Conservation (phyloP, 345 rosid genomes). For the Aurinia saxatilis region DNA sequence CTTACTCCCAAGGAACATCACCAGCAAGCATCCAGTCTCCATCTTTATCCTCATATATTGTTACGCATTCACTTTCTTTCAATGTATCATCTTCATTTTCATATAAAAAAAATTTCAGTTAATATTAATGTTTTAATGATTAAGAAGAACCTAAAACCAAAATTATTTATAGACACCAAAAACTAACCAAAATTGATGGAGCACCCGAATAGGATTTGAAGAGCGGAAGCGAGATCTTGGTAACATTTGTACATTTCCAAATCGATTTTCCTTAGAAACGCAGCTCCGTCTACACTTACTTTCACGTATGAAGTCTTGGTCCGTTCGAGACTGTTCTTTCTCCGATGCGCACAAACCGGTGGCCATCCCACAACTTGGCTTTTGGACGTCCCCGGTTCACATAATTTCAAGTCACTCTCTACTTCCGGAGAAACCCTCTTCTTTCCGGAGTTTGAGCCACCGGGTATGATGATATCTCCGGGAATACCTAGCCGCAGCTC, state of each 20-base stretch:
- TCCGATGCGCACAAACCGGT: conserved; percentile 71
- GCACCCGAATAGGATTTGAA: conserved; percentile 64
- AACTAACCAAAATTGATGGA: conserved; percentile 42
- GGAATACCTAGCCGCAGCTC: conserved; percentile 80
- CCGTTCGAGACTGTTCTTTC: conserved; percentile 39
- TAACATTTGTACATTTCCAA: conserved; percentile 50
- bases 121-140: not conserved
- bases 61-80: conserved; percentile 44
- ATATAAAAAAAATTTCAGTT: not conserved
- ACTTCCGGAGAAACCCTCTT: conserved; percentile 58
- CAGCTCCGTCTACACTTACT: conserved; percentile 85
- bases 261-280: conserved; percentile 74
- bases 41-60: conserved; percentile 77
- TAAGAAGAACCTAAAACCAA: not conserved
- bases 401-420: conserved; percentile 16
- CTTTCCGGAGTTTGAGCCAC: conserved; percentile 34
- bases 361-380: conserved; percentile 87
- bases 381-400: conserved; percentile 32
- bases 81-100: conserved; percentile 28
- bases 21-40: conserved; percentile 91
- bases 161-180: not conserved
- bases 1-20: conserved; percentile 89
- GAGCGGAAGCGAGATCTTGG: conserved; percentile 42
- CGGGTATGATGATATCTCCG: conserved; percentile 11
- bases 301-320: conserved; percentile 37